Conservation (phyloP, 169 alveolate genomes). For the Toxoplasma gondii region DNA sequence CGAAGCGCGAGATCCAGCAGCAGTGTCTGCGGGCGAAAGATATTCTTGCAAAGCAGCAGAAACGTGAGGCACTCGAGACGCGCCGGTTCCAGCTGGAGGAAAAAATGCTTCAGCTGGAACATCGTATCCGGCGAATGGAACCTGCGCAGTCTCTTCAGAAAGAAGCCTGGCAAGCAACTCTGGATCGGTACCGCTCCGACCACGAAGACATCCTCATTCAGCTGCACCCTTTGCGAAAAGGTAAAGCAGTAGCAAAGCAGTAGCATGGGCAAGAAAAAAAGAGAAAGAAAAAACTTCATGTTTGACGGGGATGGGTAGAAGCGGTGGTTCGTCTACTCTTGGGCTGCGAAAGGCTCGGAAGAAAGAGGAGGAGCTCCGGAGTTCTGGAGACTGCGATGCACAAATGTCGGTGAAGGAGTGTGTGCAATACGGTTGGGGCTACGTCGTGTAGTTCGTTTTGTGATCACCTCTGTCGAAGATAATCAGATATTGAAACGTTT, state of each 20-base stretch:
- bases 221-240: conserved; percentile 61
- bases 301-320: too few relatives aligned
- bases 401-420: too few relatives aligned
- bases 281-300: too few relatives aligned
- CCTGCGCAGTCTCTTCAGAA: conserved; percentile 1
- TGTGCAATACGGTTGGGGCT: too few relatives aligned
- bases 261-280: too few relatives aligned
- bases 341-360: too few relatives aligned
- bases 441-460: too few relatives aligned
- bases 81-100: conserved; percentile 81
- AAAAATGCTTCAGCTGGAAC: conserved; percentile 51
- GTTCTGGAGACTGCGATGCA: too few relatives aligned
- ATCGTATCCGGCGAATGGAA: conserved; percentile 8
- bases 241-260: not conserved
- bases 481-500: too few relatives aligned
- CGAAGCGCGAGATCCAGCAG: conserved; percentile 86
- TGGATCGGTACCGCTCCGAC: conserved; percentile 15
- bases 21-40: conserved; percentile 86
- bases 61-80: conserved; percentile 83
- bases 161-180: conserved; percentile 40
- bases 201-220: conserved; percentile 49
- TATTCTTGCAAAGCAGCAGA: conserved; percentile 80
- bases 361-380: too few relatives aligned
- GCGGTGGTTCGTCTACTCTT: too few relatives aligned
- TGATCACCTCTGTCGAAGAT: too few relatives aligned